A percentile compares a stretch with the other conserved stretches of the same genome.
These are phyloP conservation scores for Cordyceps farinosa DNA, from an alignment of 2,329 filamentous ascomycete species.

Conservation along the genomic window DNA sequence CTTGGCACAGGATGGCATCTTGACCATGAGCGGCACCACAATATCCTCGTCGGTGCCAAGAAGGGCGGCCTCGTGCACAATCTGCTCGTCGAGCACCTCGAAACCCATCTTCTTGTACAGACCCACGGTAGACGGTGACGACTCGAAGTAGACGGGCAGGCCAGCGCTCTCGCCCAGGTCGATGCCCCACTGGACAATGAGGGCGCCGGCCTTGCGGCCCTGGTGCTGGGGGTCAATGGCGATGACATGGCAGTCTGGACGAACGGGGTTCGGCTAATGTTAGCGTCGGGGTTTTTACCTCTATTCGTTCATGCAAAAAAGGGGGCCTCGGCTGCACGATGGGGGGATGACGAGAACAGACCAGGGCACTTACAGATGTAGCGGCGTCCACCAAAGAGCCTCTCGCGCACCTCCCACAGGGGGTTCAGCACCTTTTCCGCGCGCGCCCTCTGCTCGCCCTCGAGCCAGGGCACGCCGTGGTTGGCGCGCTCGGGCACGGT, in stretches of 20 bases:
- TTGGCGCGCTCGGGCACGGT: slow-evolving; percentile 41
- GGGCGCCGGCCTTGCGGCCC: slow-evolving; percentile 39
- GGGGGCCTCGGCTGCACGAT: background rate
- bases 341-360: background rate
- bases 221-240: slow-evolving; percentile 43
- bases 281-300: background rate
- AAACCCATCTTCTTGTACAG: slow-evolving; percentile 48
- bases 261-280: slow-evolving; percentile 12
- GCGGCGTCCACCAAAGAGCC: slow-evolving; percentile 36
- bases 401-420: slow-evolving; percentile 40
- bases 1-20: slow-evolving; percentile 34
- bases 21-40: slow-evolving; percentile 40
- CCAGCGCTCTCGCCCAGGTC: slow-evolving; percentile 33
- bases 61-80: slow-evolving; percentile 36
- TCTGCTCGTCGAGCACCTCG: slow-evolving; percentile 35
- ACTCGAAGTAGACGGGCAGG: slow-evolving; percentile 46
- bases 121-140: slow-evolving; percentile 37
- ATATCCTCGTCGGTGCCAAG: slow-evolving; percentile 35
- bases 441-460: slow-evolving; percentile 40
- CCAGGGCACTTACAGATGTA: slow-evolving; percentile 39
- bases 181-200: slow-evolving; percentile 41
- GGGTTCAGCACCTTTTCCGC: slow-evolving; percentile 41
- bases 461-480: slow-evolving; percentile 43
- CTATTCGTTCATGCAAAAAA: too few species aligned
- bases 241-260: slow-evolving; percentile 39